Evolutionary conservation across 192 early-diverging fungal genomes (phyloP).

Genomic region (Gigaspora rosea): DNA sequence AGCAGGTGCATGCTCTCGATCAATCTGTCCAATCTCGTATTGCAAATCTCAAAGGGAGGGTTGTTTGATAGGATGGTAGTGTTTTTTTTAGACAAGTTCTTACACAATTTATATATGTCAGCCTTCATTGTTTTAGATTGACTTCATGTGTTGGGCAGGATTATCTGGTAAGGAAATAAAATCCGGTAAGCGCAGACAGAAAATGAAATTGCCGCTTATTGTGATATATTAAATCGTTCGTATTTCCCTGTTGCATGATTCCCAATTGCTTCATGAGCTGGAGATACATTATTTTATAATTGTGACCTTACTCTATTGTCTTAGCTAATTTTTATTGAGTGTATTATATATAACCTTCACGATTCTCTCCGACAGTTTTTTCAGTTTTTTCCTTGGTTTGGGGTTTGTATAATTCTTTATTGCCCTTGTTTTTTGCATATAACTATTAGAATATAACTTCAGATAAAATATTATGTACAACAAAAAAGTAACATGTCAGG

Average conservation of each 20-base stretch:
- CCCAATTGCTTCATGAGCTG: neutral
- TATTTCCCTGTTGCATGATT: neutral
- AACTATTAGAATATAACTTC: neutral
- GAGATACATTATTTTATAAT: conserved; percentile 5
- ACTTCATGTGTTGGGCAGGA: conserved; percentile 20
- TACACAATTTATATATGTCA: conserved; percentile 7
- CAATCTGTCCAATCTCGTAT: conserved; percentile 13
- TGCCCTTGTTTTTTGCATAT: conserved; percentile 3
- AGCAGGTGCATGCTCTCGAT: conserved; percentile 40
- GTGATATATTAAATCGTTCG: conserved; percentile 16
- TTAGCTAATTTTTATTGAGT: neutral
- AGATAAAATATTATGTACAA: conserved; percentile 5
- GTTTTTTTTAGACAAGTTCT: conserved; percentile 1
- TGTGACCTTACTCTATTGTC: neutral
- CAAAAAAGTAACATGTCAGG: neutral
- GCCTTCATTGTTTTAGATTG: conserved; percentile 13
- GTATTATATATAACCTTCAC: neutral
- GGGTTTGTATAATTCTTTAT: conserved; percentile 19
- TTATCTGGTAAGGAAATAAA: conserved; percentile 23
- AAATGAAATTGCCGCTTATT: neutral
- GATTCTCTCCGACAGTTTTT: neutral
- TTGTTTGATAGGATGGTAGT: conserved; percentile 13
- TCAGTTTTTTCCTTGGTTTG: conserved; percentile 8
- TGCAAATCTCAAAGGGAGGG: conserved; percentile 27
- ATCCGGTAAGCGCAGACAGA: conserved; percentile 18